These are phyloP conservation scores for Lipomyces orientalis DNA, from an alignment of 805 yeast species.

Conservation along the genomic window DNA sequence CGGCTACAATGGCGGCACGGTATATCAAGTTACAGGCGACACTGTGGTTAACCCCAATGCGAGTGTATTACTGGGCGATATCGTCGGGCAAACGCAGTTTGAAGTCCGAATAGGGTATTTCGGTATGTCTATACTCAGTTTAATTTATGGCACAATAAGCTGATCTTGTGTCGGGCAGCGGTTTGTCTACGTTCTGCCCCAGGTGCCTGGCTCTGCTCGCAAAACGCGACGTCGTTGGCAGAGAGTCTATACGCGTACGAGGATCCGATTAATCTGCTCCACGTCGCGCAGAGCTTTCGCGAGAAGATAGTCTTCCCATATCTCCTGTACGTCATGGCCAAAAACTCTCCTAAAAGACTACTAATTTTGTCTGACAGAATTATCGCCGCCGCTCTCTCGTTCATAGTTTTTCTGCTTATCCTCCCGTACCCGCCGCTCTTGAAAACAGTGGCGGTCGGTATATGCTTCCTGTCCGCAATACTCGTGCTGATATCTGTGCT, in stretches of 20 bases:
- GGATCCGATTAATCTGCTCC: constrained; percentile 34
- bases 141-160: not conserved
- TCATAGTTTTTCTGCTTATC: constrained; percentile 27
- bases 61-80: constrained; percentile 15
- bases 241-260: constrained; percentile 6
- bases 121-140: constrained; percentile 14
- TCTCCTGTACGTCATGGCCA: constrained; percentile 16
- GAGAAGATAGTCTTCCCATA: constrained; percentile 33
- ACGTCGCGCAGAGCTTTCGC: constrained; percentile 26
- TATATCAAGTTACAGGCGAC: constrained; percentile 17
- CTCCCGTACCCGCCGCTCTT: constrained; percentile 34
- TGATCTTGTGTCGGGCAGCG: constrained; percentile 7
- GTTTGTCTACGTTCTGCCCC: constrained; percentile 15
- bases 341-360: not conserved
- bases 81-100: constrained; percentile 24
- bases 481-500: constrained; percentile 33
- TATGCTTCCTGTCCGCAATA: constrained; percentile 25
- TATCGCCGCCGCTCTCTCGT: constrained; percentile 26
- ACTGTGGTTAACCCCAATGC: constrained; percentile 24
- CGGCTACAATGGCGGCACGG: constrained; percentile 34
- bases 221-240: constrained; percentile 29
- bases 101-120: constrained; percentile 35
- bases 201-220: constrained; percentile 32
- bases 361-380: constrained; percentile 5
- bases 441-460: constrained; percentile 11